Evolutionary conservation across 495 filamentous ascomycete species (phyloP), one percentile per base, ranked within the genome.

Genomic region (Talaromyces liani): DNA sequence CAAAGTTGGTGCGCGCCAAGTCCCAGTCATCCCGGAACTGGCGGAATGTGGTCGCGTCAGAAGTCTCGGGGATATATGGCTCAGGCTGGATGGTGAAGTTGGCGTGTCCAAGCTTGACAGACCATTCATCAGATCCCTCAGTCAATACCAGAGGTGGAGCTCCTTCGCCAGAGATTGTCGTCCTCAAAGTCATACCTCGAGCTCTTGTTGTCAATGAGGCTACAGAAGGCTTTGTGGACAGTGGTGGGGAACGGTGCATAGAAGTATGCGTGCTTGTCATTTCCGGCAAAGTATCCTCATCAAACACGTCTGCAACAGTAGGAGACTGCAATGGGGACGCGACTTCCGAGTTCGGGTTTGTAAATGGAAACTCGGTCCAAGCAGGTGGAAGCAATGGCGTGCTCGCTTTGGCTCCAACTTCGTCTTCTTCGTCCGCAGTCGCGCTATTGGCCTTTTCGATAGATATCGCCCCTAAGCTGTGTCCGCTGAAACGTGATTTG

Each of bases 81-180:
- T 86, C 87, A 2, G 92, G 92, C 16, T 86, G 77, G 65, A 97
- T 94, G 68, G 84, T 92, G 75, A 93, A 97, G 70, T 97, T 96
- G 53, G 92, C 91, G 70, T 97, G 92, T 14, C 92, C 92, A 3
- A 97, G 84, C 63, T 85, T 86, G 67, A 85, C 82, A 6, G 91
- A 86, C 92, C 92, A 96, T 63, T 85, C 81, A 71, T 97, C 92
- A 24, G 84, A 79, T 9, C 84, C 82, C 58, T 89, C 85, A 6
- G 84, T 80, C 0, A 90, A 76, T 18, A 82, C 72, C 65, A 89
- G 83, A 2, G 84, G 79, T 8, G 81, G 75, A 0, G 75, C 74
- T 4, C 82, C 81, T 10, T 91, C 85, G 7, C 85, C 84, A 1
- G 81, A 79, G n/a, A 80, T 72, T 0, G 84, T 78, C 7, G 56